Evolutionary conservation across 2,329 filamentous ascomycete species (phyloP), one percentile per base, ranked within the genome.

Genomic region (Dendryphion nanum): DNA sequence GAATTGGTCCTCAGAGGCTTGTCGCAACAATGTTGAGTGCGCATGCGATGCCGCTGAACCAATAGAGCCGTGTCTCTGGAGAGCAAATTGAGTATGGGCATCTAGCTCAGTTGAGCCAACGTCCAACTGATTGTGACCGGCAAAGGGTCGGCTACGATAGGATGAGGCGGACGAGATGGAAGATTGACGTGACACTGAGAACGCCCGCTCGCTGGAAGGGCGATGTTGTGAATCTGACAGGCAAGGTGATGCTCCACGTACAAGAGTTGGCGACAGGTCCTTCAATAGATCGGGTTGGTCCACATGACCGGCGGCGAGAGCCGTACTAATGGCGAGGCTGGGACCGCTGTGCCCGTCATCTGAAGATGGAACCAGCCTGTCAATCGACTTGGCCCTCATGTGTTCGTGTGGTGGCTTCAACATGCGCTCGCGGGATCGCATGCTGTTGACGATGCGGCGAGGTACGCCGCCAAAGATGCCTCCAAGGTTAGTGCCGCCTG

Each of bases 291-390:
- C 48, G 59, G 77, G 61, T 60, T 68, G 53, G 72, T 81, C 49
- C 73, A 73, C 60, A 59, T 81, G 40, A 13, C 85, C 85, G 3
- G 82, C 75, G 1, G 77, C 84, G 16, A 76, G 68, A 1, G 81
- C 74, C 4, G 75, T 79, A 57, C 76, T 85, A 18, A 88, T 53
- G 4, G 78, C 79, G 2, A 89, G 73, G 46, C 78, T 81, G 1
- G 86, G 73, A 28, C 76, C 75, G 2, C 77, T 77, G 42, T 85
- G 82, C 48, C 83, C 81, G 55, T 87, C 82, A 36, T 71, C 79
- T 16, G 8, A 10, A 8, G 72, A 70, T 36, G 84, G 82, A 3
- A 68, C 78, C 48, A 47, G 76, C 29, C 81, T 73, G 42, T 89
- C 84, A 5, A 81, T 79, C 0, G 84, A 87, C 20, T 74, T 75